Evolutionary conservation across 2,329 filamentous ascomycete genomes (phyloP).

Genomic region (Pseudogymnoascus sp.): DNA sequence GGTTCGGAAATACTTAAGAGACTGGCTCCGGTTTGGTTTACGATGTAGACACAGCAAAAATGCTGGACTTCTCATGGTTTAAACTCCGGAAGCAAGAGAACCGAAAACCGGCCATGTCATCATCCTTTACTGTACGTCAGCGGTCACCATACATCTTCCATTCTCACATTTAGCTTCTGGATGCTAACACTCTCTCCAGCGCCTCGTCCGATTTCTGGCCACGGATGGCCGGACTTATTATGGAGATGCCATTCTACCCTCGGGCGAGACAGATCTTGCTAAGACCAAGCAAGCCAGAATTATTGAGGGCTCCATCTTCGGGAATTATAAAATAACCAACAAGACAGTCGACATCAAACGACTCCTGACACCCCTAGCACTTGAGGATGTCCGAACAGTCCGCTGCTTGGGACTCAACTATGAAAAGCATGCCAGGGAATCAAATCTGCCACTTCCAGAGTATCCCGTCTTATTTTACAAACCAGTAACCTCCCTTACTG

Average conservation of each 20-base stretch:
- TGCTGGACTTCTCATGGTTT: constrained; percentile 2
- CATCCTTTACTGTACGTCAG: constrained; percentile 7
- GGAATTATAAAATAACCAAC: constrained; percentile 54
- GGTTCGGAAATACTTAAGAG: constrained; percentile 6
- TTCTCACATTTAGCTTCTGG: not conserved
- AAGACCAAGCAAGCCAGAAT: constrained; percentile 53
- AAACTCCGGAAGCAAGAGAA: not conserved
- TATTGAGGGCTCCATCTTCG: constrained; percentile 58
- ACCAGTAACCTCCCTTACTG: constrained; percentile 55
- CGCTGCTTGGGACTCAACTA: constrained; percentile 67
- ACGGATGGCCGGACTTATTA: constrained; percentile 63
- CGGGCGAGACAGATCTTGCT: constrained; percentile 50
- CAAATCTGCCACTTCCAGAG: constrained; percentile 58
- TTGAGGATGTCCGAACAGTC: constrained; percentile 55
- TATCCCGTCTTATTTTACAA: constrained; percentile 71
- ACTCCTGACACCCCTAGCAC: constrained; percentile 56
- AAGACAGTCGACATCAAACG: constrained; percentile 45
- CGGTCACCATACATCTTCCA: not conserved
- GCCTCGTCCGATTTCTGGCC: constrained; percentile 65
- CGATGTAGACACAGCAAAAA: not conserved
- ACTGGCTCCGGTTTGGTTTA: not conserved
- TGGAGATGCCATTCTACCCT: constrained; percentile 63
- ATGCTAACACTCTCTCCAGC: constrained; percentile 33
- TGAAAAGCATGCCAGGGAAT: constrained; percentile 61
- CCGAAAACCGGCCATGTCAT: constrained; percentile 3